Percentiles rank a stretch among this genome's conserved stretches.
Conservation (phyloP, 2,329 filamentous ascomycete species). For the Calycina herbarum region DNA sequence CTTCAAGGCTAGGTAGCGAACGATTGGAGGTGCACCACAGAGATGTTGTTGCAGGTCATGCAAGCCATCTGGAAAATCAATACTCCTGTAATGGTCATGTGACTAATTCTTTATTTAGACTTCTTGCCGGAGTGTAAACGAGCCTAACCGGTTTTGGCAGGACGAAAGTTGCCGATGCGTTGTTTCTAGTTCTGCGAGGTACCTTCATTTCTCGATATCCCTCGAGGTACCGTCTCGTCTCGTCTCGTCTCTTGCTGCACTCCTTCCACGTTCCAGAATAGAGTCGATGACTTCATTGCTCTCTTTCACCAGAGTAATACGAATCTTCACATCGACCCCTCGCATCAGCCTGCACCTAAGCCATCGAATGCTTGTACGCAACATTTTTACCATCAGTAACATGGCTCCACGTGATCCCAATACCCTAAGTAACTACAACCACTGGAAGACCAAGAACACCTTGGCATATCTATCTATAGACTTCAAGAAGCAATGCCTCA, state of each 20-base stretch:
- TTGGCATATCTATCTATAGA: conserved; percentile 79
- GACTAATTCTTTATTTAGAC: neutral
- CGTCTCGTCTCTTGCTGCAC: neutral
- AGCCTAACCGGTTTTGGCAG: neutral
- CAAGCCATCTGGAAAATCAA: neutral
- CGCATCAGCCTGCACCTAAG: conserved; percentile 16
- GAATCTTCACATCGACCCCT: conserved; percentile 21
- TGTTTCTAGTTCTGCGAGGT: neutral
- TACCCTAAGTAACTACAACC: conserved; percentile 88
- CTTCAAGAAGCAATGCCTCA: conserved; percentile 76
- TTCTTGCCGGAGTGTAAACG: neutral
- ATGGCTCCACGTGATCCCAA: conserved; percentile 69
- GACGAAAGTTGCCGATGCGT: neutral
- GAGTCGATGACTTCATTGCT: conserved; percentile 27
- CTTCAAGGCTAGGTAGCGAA: neutral
- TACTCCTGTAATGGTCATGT: too few species aligned
- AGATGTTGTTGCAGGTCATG: neutral
- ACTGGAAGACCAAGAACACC: conserved; percentile 82
- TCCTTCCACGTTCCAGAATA: conserved; percentile 2
- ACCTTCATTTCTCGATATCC: neutral
- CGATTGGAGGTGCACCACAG: neutral
- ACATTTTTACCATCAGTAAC: conserved; percentile 28
- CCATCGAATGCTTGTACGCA: conserved; percentile 23
- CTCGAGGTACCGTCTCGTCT: neutral
- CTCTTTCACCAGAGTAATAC: conserved; percentile 21